Conservation (phyloP, 352 stramenopile genomes). For the Globisporangium spinosum region DNA sequence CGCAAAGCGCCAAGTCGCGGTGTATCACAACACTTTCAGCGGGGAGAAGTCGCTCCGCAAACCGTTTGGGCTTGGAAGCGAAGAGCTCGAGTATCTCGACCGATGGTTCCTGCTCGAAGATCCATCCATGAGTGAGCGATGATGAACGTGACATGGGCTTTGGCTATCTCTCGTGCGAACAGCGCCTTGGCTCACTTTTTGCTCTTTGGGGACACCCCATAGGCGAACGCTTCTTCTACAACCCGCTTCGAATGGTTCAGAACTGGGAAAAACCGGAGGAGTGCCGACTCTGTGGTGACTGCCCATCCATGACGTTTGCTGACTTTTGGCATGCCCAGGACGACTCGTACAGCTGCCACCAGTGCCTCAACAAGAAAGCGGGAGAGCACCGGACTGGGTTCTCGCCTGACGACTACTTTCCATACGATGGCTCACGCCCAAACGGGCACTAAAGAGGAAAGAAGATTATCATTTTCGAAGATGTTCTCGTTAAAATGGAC, state of each 20-base stretch:
- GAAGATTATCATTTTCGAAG: not conserved
- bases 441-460: conserved; percentile 16
- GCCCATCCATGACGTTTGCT: conserved; percentile 34
- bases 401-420: conserved; percentile 28
- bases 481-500: conserved; percentile 2
- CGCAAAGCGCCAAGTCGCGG: conserved; percentile 24
- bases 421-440: conserved; percentile 50
- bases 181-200: too few relatives aligned
- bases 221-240: conserved; percentile 72
- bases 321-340: conserved; percentile 45
- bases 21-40: conserved; percentile 56
- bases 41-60: conserved; percentile 36
- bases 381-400: conserved; percentile 21
- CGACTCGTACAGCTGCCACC: conserved; percentile 43
- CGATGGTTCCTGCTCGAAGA: conserved; percentile 60
- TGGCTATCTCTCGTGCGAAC: not conserved
- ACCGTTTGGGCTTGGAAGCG: conserved; percentile 43
- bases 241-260: conserved; percentile 48
- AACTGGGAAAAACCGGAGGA: conserved; percentile 53
- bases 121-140: conserved; percentile 21
- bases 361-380: conserved; percentile 30
- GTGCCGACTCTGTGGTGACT: conserved; percentile 42
- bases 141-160: not conserved
- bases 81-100: conserved; percentile 56
- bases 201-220: not conserved